Conservation (phyloP, 768 basidiomycete genomes). For the Suillus plorans region DNA sequence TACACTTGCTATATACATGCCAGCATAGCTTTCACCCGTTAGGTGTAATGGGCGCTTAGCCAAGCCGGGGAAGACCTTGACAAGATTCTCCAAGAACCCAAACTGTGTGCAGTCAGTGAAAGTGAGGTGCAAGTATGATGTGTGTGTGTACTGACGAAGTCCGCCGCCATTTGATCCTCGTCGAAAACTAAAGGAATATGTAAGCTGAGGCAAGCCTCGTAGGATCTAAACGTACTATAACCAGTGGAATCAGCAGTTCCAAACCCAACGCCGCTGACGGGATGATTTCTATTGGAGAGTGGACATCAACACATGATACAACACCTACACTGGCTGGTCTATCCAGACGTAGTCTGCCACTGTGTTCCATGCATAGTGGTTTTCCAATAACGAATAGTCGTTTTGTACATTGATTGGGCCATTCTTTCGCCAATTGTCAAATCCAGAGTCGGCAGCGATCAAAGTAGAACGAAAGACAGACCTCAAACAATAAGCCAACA, state of each 20-base stretch:
- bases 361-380: conserved; percentile 57
- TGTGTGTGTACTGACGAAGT: conserved; percentile 37
- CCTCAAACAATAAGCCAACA: conserved; percentile 63
- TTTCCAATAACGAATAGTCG: conserved; percentile 49
- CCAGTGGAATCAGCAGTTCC: conserved; percentile 63
- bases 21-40: conserved; percentile 76
- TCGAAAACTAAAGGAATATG: conserved; percentile 40
- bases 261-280: conserved; percentile 54
- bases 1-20: conserved; percentile 60
- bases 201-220: neutral
- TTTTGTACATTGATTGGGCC: conserved; percentile 62
- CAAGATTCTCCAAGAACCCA: conserved; percentile 68
- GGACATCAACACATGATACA: neutral
- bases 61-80: conserved; percentile 72
- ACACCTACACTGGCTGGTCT: conserved; percentile 64
- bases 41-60: conserved; percentile 65
- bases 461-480: conserved; percentile 24
- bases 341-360: conserved; percentile 72
- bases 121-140: conserved; percentile 4
- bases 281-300: conserved; percentile 9
- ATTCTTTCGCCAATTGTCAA: conserved; percentile 42
- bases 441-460: neutral
- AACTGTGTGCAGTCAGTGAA: conserved; percentile 41
- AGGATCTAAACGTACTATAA: conserved; percentile 45
- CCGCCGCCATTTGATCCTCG: conserved; percentile 64